Percentiles rank a stretch among this genome's conserved stretches.
Evolutionary conservation across 805 yeast species (phyloP).

Genomic region (Torulaspora indica): DNA sequence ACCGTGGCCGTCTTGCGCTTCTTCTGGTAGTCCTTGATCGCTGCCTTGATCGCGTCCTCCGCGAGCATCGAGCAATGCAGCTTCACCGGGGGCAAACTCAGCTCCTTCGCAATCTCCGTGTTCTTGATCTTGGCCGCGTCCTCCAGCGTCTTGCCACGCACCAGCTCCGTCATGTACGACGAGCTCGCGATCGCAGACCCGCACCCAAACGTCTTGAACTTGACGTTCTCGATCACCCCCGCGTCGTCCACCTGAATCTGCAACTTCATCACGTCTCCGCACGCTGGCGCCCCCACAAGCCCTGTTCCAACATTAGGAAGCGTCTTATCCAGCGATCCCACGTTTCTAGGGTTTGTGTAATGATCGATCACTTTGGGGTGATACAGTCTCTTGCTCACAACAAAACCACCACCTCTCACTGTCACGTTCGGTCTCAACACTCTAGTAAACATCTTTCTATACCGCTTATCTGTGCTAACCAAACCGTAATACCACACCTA

Average conservation of each 20-base stretch:
- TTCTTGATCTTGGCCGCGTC: constrained; percentile 92
- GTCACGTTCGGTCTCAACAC: background rate
- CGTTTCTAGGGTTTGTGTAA: constrained; percentile 94
- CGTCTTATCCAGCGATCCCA: constrained; percentile 83
- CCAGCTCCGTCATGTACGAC: constrained; percentile 90
- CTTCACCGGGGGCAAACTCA: constrained; percentile 93
- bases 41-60: constrained; percentile 96
- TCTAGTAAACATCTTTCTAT: constrained; percentile 4
- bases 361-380: constrained; percentile 95
- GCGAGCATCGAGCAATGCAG: constrained; percentile 98
- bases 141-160: constrained; percentile 88
- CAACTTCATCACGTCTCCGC: constrained; percentile 98
- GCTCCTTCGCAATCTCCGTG: constrained; percentile 89
- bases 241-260: constrained; percentile 90
- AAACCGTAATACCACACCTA: too few species aligned
- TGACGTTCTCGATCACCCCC: constrained; percentile 90
- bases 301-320: constrained; percentile 87
- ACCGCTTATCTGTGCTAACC: too few species aligned
- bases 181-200: constrained; percentile 97
- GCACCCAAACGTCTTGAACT: constrained; percentile 98
- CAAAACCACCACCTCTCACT: background rate
- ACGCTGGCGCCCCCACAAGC: constrained; percentile 97
- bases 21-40: constrained; percentile 87
- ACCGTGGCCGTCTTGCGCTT: constrained; percentile 50
- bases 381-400: constrained; percentile 44